Evolutionary conservation across 169 alveolate genomes (phyloP).

Genomic region (Cryptosporidium sp.): DNA sequence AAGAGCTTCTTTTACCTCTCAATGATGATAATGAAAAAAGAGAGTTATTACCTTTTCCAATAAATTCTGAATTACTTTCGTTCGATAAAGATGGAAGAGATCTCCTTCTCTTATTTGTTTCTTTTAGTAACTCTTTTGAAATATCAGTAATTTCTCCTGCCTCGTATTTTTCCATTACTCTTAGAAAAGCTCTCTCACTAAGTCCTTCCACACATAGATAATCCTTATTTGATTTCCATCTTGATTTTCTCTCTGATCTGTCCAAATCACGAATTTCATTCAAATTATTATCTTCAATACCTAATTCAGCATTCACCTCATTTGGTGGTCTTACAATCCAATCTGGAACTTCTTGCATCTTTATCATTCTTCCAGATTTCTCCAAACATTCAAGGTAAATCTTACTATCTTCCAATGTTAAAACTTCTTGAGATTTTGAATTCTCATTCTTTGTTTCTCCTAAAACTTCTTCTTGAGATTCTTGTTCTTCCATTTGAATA

Average conservation of each 20-base stretch:
- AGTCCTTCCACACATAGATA: slow-evolving; percentile 62
- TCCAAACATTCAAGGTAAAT: slow-evolving; percentile 46
- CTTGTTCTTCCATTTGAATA: background rate
- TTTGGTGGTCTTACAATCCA: slow-evolving; percentile 74
- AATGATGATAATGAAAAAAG: background rate
- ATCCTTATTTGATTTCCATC: slow-evolving; percentile 67
- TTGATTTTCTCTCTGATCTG: slow-evolving; percentile 42
- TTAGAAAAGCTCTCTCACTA: slow-evolving; percentile 58
- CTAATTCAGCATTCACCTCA: slow-evolving; percentile 69
- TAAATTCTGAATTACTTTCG: background rate
- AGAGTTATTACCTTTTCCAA: background rate
- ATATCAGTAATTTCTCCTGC: slow-evolving; percentile 53
- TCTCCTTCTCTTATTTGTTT: slow-evolving; percentile 43
- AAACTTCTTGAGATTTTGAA: background rate
- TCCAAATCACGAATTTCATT: slow-evolving; percentile 20
- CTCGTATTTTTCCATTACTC: slow-evolving; percentile 56
- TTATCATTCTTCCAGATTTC: slow-evolving; percentile 47
- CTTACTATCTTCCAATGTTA: slow-evolving; percentile 29
- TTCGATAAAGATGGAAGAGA: background rate
- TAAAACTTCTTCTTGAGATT: slow-evolving; percentile 1
- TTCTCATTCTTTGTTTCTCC: background rate
- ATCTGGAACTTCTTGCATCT: slow-evolving; percentile 48
- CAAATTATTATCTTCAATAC: slow-evolving; percentile 18
- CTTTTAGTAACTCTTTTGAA: slow-evolving; percentile 20
- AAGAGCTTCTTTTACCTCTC: background rate